Conservation (phyloP, 805 yeast genomes). For the Tetrapisispora iriomotensis region DNA sequence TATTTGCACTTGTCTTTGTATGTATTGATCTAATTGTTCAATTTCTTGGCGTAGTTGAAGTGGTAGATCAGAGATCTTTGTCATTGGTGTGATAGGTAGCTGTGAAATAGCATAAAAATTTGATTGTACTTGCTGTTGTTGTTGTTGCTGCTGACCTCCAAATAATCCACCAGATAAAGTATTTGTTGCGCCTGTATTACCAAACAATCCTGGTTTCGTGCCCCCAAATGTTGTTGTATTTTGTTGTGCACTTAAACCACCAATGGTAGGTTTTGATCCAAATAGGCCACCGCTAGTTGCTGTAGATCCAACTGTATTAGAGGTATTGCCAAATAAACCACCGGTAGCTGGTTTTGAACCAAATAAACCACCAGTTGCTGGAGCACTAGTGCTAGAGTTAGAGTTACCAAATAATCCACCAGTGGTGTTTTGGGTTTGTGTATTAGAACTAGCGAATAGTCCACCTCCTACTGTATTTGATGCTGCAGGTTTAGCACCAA, state of each 20-base stretch:
- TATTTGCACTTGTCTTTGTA: slow-evolving; percentile 62
- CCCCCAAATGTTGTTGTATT: slow-evolving; percentile 10
- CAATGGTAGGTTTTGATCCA: slow-evolving; percentile 11
- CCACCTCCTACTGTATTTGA: slow-evolving; percentile 21
- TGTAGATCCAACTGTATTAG: slow-evolving; percentile 8
- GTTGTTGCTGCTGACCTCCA: slow-evolving; percentile 20
- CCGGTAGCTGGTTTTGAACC: slow-evolving; percentile 16
- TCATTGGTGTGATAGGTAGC: slow-evolving; percentile 54
- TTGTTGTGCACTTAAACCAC: slow-evolving; percentile 6
- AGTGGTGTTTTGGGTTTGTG: slow-evolving; percentile 10
- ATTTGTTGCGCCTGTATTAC: slow-evolving; percentile 8
- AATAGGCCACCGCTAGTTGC: slow-evolving; percentile 25
- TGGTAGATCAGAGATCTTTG: slow-evolving; percentile 66
- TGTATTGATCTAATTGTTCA: slow-evolving; percentile 60
- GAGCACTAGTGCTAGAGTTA: slow-evolving; percentile 2
- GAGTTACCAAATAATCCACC: slow-evolving; percentile 23
- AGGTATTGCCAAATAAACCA: slow-evolving; percentile 25
- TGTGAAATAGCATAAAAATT: slow-evolving; percentile 37
- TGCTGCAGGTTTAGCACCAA: slow-evolving; percentile 18
- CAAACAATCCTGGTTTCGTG: slow-evolving; percentile 24
- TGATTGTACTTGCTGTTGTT: slow-evolving; percentile 27
- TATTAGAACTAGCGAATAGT: slow-evolving; percentile 22
- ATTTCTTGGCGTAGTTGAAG: slow-evolving; percentile 59
- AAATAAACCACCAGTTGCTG: slow-evolving; percentile 14
- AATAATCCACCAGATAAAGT: slow-evolving; percentile 7